Evolutionary conservation across 2,329 filamentous ascomycete genomes (phyloP), one percentile per base, ranked within the genome.

Genomic region (Claviceps spartinae): DNA sequence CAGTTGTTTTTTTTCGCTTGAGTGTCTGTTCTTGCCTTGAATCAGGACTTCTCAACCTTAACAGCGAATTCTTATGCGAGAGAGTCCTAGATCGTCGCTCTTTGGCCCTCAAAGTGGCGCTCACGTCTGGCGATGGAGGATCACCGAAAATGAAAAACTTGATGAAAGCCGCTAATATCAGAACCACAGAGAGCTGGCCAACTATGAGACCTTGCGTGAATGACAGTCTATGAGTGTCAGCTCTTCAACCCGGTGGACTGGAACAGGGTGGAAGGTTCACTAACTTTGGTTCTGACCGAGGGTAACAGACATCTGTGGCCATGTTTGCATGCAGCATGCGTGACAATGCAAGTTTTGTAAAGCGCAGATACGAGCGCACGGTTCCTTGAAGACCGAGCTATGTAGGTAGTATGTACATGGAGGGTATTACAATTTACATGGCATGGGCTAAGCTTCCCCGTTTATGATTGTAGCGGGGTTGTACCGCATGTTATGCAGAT

Each of bases 71-170:
- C 65, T 83, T 82, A 68, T 95, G 88, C 24, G 85, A 82, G 52
- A 89, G 74, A 1, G 85, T 86, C 57, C 85, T 76, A 50, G 84
- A 81, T 54, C 83, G 81, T 26, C 87, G 81, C 59, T 88, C 83
- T 11, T 84, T 83, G 53, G 86, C 87, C 58, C 86, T 81, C 44
- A 85, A 73, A 7, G 87, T 77, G 13, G 88, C 87, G 20, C 85
- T 87, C 51, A 85, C 82, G 57, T 95, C 89, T 55, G 88, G 77
- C 1, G 86, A 88, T 1, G 89, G 88, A 5, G 88, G 82, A 64
- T 97, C 93, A 60, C 93, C 93, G 65, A 98, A 97, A 64, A 98
- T 97, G 78, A 98, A 98, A 79, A 96, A 98, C 67, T 95, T 95
- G 69, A 98, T 97, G 70, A 98, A 97, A 59, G 86, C 88, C 57